Percentiles rank a stretch among this genome's conserved stretches.
These are phyloP conservation scores for Vigna trinervia DNA, from an alignment of 306 rosid genomes.

Conservation along the genomic window DNA sequence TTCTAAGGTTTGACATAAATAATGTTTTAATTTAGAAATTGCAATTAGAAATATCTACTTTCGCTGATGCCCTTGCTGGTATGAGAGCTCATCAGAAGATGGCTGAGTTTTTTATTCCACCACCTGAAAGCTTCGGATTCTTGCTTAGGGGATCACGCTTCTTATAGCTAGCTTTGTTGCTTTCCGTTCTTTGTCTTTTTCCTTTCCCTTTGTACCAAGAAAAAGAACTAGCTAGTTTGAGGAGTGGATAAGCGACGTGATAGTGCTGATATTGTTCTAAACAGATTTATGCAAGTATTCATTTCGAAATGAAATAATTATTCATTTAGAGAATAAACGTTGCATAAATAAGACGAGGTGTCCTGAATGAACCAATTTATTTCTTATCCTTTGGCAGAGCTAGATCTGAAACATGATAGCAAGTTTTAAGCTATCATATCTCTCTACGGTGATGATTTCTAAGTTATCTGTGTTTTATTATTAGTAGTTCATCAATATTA, in stretches of 20 bases:
- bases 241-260: not conserved
- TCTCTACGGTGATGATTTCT: not conserved
- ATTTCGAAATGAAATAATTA: not conserved
- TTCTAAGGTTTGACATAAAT: not conserved
- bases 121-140: no score
- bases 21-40: constrained; percentile 8
- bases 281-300: not conserved
- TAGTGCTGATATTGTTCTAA: constrained; percentile 5
- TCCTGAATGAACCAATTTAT: constrained; percentile 7
- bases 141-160: no score
- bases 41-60: not conserved
- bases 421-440: constrained; percentile 6
- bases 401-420: not conserved
- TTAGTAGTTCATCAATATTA: constrained; percentile 25
- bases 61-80: no score
- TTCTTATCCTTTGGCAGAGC: constrained; percentile 6
- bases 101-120: no score
- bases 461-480: constrained; percentile 27
- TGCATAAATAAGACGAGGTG: not conserved
- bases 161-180: no score
- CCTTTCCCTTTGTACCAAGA: no score
- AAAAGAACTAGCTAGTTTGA: not conserved
- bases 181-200: no score
- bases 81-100: no score
- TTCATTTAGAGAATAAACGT: constrained; percentile 10